These are phyloP conservation scores for Mangifera indica DNA, from an alignment of 345 rosid genomes.

Conservation along the genomic window DNA sequence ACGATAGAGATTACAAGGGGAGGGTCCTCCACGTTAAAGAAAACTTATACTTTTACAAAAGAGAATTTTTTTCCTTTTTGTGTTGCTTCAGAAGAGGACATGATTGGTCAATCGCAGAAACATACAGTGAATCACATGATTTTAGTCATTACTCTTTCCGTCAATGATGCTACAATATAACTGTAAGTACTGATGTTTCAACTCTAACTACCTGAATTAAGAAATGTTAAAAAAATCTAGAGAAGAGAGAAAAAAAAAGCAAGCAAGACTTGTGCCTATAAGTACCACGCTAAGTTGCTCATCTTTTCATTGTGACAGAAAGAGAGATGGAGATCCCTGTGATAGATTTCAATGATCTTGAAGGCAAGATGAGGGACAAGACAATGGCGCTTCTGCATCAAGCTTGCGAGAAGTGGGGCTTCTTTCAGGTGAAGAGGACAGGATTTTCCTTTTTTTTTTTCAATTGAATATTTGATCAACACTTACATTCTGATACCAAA, in stretches of 20 bases:
- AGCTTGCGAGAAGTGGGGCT: slow-evolving; percentile 90
- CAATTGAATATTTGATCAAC: neutral
- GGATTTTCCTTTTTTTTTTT: neutral
- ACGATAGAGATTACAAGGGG: slow-evolving; percentile 20
- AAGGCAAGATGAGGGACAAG: slow-evolving; percentile 61
- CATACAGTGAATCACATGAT: slow-evolving; percentile 37
- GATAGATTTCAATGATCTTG: slow-evolving; percentile 59
- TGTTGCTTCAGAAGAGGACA: slow-evolving; percentile 29
- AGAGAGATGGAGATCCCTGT: slow-evolving; percentile 60
- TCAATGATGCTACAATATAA: slow-evolving; percentile 7
- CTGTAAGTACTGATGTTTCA: slow-evolving; percentile 14
- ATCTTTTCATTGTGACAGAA: slow-evolving; percentile 23
- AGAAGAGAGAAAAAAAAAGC: neutral
- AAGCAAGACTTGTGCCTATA: slow-evolving; percentile 31
- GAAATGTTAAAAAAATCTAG: neutral
- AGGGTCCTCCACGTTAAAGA: slow-evolving; percentile 11
- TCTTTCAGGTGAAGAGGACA: slow-evolving; percentile 55
- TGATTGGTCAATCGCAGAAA: slow-evolving; percentile 19
- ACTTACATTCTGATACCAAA: neutral
- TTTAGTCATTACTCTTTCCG: slow-evolving; percentile 11
- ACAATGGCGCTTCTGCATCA: slow-evolving; percentile 68
- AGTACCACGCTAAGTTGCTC: slow-evolving; percentile 26
- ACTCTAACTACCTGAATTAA: slow-evolving; percentile 6
- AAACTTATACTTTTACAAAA: slow-evolving; percentile 19
- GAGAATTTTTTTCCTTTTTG: neutral